Evolutionary conservation across 495 filamentous ascomycete genomes (phyloP), one percentile per base, ranked within the genome.

Genomic region (Bombardia bombarda): DNA sequence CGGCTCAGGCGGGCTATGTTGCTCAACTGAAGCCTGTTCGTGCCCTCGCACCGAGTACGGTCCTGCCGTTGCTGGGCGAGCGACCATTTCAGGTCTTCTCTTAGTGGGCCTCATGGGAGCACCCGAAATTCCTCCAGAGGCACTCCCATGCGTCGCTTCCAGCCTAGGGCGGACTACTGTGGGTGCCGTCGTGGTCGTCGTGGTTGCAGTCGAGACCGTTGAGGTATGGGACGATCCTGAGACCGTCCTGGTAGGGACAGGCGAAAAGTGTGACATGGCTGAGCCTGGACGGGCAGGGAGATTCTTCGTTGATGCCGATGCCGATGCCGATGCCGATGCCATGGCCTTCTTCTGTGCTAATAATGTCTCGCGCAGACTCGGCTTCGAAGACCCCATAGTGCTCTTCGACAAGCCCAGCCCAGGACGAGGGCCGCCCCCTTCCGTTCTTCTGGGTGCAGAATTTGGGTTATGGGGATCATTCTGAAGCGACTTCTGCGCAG

Each of bases 381-480:
- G 61, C 81, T 75, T 61, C 66, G 77, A 46, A 67, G 79, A 42
- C 56, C 61, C 50, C 55, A 70, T 57, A 22, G 77, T 75, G 50
- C 76, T 78, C 55, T 75, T 79, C 19, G 75, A 69, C 39, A 80
- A 66, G 17, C 78, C 72, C 33, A 75, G 31, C 19, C 72, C 75
- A 21, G 72, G 69, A 9, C 73, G 70, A 16, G 52, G 49, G 25
- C 60, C 64, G 16, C 68, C 65, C 17, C 72, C 61, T 30, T 75
- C 72, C 19, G 74, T 50, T 36, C 68, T 71, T 45, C 72, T 73
- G 16, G 74, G 60, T n/a, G n/a, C n/a, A 14, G 75, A 72, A 56
- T 85, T 86, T 16, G 88, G 88, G 56, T 95, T 95, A 38, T 80
- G 72, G 17, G 84, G 66, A 52, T 90, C 83, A 36, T 86, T 89